Percentiles rank a stretch among this genome's conserved stretches.
These are phyloP conservation scores for Xylariaceae sp. DNA, from an alignment of 2,329 filamentous ascomycete species.

Conservation along the genomic window DNA sequence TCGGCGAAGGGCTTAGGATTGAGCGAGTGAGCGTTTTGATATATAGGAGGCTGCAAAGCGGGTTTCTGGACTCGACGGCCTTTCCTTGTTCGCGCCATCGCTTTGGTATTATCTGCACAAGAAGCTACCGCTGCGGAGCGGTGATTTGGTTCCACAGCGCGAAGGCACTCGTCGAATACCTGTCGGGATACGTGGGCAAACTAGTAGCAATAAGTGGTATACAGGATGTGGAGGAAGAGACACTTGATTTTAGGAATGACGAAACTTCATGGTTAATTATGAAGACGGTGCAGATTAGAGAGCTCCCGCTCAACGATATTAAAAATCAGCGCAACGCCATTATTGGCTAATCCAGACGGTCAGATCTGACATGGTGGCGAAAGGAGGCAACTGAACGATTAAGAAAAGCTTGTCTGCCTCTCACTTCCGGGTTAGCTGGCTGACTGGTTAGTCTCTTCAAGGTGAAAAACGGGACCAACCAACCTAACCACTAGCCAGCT, in stretches of 20 bases:
- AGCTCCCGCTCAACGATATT: not conserved
- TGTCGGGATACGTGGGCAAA: not conserved
- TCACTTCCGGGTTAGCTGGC: not conserved
- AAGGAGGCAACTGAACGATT: not conserved
- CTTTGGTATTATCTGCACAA: not conserved
- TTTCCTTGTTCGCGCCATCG: not conserved
- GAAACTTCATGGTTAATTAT: not conserved
- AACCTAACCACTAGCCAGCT: no score
- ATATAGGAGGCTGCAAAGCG: not conserved
- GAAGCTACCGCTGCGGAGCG: not conserved
- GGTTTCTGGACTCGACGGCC: not conserved
- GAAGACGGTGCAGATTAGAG: not conserved
- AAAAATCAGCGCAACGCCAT: not conserved
- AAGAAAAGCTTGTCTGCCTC: not conserved
- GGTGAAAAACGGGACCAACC: not conserved
- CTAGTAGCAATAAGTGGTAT: not conserved
- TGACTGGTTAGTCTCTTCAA: no score
- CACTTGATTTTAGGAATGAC: not conserved
- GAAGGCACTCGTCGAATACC: not conserved
- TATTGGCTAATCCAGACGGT: not conserved
- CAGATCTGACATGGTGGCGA: not conserved
- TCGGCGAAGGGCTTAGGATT: conserved; percentile 3
- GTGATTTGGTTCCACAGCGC: not conserved
- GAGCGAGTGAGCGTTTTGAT: not conserved
- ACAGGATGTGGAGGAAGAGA: not conserved